Conservation (phyloP, 116 monocot genomes). For the Iris pallida region DNA sequence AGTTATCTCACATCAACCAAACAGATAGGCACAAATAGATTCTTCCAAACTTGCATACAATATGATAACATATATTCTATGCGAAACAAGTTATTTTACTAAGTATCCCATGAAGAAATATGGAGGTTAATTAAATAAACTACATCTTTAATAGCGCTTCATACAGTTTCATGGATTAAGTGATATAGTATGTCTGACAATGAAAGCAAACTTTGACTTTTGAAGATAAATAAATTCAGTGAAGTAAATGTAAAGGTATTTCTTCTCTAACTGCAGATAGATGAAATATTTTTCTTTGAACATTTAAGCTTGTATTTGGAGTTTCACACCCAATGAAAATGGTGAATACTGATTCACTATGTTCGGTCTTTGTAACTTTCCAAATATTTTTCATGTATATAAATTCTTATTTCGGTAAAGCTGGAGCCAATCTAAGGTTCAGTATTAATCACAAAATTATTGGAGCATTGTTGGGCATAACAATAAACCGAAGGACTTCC, state of each 20-base stretch:
- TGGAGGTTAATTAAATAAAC: not conserved
- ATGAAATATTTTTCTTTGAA: too few relatives aligned
- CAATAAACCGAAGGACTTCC: too few relatives aligned
- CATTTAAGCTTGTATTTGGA: too few relatives aligned
- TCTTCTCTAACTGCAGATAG: not conserved
- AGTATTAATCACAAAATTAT: too few relatives aligned
- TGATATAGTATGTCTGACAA: not conserved
- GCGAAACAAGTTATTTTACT: not conserved
- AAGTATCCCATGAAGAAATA: not conserved
- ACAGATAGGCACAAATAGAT: not conserved
- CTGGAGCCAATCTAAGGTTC: too few relatives aligned
- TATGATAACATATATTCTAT: not conserved
- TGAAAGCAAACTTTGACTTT: not conserved
- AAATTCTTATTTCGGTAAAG: too few relatives aligned
- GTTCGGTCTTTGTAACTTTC: too few relatives aligned
- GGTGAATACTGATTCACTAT: too few relatives aligned
- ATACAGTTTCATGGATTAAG: not conserved
- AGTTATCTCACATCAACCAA: not conserved
- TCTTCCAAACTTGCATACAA: not conserved
- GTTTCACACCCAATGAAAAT: too few relatives aligned
- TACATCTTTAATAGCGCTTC: not conserved
- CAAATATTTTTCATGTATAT: too few relatives aligned
- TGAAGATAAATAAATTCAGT: not conserved
- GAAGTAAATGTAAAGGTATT: not conserved
- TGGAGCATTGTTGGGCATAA: too few relatives aligned